Base-by-base conservation (phyloP, 306 rosid species). In the Castanea mollissima region DNA sequence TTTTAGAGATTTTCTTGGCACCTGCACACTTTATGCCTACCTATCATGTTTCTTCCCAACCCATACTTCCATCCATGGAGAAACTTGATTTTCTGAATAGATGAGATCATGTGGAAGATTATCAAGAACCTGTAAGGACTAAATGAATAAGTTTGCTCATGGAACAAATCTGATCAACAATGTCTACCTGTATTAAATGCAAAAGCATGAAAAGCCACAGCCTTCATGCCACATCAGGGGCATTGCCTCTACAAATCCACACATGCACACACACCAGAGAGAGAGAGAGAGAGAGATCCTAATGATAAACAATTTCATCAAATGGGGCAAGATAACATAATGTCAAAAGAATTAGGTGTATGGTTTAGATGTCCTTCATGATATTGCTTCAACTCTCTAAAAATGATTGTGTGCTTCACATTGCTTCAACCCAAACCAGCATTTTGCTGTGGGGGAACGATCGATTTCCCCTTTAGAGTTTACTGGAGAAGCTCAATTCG, bases 31-130 rank as follows among this genome's bases (percentile, higher is more conserved):
- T 59, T 35, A 71, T 10, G 78, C 88, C 73, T 89, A 95, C 99
- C 83, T 84, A 20, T 88, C 89, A 58, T 67, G 83, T 76, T 87
- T 90, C 79, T 83, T 92, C 86, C 88, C 87, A 65, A 95, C 92
- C 99, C 99, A 95, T 41, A 90, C 97, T 91, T 94, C 99, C 91
- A 84, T 90, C 99, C 95, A 95, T 13, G 97, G 81, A 72, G 97
- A 88, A 81, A 78, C 89, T 82, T 95, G 99, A 88, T 82, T 89
- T 86, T 87, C 92, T 44, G 97, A 88, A 82, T 87, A 91, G 84
- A 95, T 79, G 65, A 91, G 95, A 91, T 95, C 97, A 73, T 95
- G 99, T 12, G 99, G 99, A 87, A 95, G 95, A 85, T 95, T 95
- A 89, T 95, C 99, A 67, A 95, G 95, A 62, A 95, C 99, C 99